A percentile compares a stretch with the other conserved stretches of the same genome.
These are phyloP conservation scores for Jatropha podagrica DNA, from an alignment of 441 rosid genomes.

Conservation along the genomic window DNA sequence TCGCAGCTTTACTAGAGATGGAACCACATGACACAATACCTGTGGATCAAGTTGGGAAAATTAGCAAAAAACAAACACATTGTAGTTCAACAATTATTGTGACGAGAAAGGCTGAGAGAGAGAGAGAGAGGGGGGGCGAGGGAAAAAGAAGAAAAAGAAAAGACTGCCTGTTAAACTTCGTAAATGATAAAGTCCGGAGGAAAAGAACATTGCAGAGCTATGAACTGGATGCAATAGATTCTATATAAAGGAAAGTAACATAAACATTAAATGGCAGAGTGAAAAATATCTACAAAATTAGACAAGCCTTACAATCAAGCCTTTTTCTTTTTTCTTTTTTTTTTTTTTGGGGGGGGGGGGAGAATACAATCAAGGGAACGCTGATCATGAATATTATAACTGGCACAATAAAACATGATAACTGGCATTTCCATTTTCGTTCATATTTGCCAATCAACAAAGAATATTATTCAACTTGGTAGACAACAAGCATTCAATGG, in stretches of 20 bases:
- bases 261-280: background rate
- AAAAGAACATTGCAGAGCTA: background rate
- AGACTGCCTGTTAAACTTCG: background rate
- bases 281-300: background rate
- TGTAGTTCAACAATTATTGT: background rate
- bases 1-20: conserved; percentile 85
- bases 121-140: background rate
- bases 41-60: conserved; percentile 29
- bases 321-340: background rate
- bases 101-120: background rate
- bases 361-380: background rate
- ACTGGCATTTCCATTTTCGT: background rate
- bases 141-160: background rate
- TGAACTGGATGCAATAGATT: background rate
- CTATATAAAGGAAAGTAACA: background rate
- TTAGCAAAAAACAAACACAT: background rate
- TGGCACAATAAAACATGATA: background rate
- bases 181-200: background rate
- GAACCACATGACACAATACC: conserved; percentile 88
- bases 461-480: background rate
- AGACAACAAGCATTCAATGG: background rate
- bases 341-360: background rate
- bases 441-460: conserved; percentile 6
- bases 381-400: background rate
- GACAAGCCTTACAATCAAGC: background rate